These are phyloP conservation scores for Aspergillus brasiliensis DNA, from an alignment of 2,329 filamentous ascomycete genomes.

Conservation along the genomic window DNA sequence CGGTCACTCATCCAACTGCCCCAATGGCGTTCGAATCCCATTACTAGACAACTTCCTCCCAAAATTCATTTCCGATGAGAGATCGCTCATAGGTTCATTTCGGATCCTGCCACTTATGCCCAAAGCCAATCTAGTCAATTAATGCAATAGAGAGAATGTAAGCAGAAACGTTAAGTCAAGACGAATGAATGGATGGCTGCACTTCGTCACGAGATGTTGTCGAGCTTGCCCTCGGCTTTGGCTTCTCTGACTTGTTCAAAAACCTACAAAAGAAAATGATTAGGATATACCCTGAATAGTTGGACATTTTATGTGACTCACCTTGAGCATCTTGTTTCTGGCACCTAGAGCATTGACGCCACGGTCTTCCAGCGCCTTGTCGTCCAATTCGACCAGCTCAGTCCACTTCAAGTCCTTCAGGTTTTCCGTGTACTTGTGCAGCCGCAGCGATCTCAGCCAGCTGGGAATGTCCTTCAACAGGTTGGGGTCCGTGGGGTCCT, in stretches of 20 bases:
- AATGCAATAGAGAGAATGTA: slow-evolving; percentile 34
- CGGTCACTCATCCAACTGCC: slow-evolving; percentile 18
- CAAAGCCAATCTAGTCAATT: slow-evolving; percentile 30
- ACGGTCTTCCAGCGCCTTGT: slow-evolving; percentile 86
- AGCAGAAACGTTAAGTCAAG: slow-evolving; percentile 13
- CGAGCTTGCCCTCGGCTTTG: slow-evolving; percentile 71
- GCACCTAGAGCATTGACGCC: slow-evolving; percentile 95
- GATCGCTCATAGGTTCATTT: slow-evolving; percentile 26
- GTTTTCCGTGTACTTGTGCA: slow-evolving; percentile 99
- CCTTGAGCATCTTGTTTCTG: slow-evolving; percentile 97
- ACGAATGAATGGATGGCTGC: slow-evolving; percentile 15
- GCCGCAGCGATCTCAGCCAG: slow-evolving; percentile 89
- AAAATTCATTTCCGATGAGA: slow-evolving; percentile 19
- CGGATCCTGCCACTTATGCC: slow-evolving; percentile 32
- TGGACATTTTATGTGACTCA: slow-evolving; percentile 36
- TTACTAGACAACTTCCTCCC: slow-evolving; percentile 20
- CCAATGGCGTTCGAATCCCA: slow-evolving; percentile 15
- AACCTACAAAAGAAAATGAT: slow-evolving; percentile 60
- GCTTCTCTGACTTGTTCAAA: slow-evolving; percentile 94
- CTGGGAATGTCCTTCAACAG: slow-evolving; percentile 92
- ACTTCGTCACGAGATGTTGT: slow-evolving; percentile 32
- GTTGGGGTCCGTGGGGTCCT: slow-evolving; percentile 90
- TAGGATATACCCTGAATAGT: slow-evolving; percentile 17
- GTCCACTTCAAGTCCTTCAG: slow-evolving; percentile 97
- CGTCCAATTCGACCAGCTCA: slow-evolving; percentile 86